Conservation (phyloP, 331 rosid genomes). For the Quercus lobata region DNA sequence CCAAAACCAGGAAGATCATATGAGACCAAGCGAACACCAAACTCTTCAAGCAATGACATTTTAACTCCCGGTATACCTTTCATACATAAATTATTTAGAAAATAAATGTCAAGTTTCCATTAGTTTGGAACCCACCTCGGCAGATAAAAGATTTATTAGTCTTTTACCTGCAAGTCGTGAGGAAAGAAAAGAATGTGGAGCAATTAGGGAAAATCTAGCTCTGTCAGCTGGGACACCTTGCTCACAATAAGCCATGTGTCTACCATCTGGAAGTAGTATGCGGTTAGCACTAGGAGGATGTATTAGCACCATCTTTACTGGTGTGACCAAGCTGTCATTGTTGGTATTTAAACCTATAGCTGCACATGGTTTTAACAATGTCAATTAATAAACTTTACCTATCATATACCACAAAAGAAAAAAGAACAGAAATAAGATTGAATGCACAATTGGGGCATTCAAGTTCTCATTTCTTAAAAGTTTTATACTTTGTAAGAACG, state of each 20-base stretch:
- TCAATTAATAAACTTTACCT: background rate
- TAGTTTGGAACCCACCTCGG: background rate
- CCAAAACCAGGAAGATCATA: constrained; percentile 99
- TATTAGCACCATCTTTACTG: constrained; percentile 43
- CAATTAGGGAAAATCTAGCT: constrained; percentile 70
- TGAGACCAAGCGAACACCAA: constrained; percentile 72
- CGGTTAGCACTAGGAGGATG: constrained; percentile 87
- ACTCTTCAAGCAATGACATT: constrained; percentile 70
- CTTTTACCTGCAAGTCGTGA: constrained; percentile 76
- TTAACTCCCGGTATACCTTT: constrained; percentile 83
- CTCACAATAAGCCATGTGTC: constrained; percentile 74
- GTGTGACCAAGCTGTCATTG: constrained; percentile 28
- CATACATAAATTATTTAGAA: background rate
- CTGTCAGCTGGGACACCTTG: constrained; percentile 65
- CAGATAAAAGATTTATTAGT: background rate
- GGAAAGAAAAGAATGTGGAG: constrained; percentile 87
- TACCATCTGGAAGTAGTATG: constrained; percentile 85
- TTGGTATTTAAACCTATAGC: constrained; percentile 54
- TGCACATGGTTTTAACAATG: constrained; percentile 36
- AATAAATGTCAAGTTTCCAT: background rate
- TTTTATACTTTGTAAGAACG: no score
- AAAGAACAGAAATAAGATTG: background rate
- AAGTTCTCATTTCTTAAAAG: no score
- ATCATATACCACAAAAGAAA: constrained; percentile 5
- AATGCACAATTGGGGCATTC: background rate